Percentiles rank a stretch among this genome's conserved stretches.
These are phyloP conservation scores for Phaeotremella fagi DNA, from an alignment of 768 basidiomycete genomes.

Conservation along the genomic window DNA sequence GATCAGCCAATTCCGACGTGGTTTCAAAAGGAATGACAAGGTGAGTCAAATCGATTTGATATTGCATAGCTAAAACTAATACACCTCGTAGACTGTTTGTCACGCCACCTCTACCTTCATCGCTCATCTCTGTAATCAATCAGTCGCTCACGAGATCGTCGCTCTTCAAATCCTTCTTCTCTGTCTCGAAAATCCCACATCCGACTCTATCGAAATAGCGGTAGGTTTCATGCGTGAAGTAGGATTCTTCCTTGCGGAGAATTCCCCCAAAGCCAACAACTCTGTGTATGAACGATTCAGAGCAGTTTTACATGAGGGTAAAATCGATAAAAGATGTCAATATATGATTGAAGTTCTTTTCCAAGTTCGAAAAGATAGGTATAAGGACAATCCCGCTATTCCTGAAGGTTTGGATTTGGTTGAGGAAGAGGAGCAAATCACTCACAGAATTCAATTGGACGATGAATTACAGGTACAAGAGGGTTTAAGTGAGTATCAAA, in stretches of 20 bases:
- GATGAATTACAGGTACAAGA: conserved; percentile 93
- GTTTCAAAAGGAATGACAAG: conserved; percentile 97
- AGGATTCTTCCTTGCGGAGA: conserved; percentile 87
- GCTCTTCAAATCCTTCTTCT: conserved; percentile 92
- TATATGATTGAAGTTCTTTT: conserved; percentile 99
- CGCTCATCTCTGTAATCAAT: conserved; percentile 87
- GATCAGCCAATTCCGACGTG: conserved; percentile 87
- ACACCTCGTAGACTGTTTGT: conserved; percentile 67
- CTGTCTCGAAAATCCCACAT: conserved; percentile 90
- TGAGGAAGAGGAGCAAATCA: conserved; percentile 96
- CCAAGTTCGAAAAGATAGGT: conserved; percentile 98
- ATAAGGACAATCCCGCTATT: conserved; percentile 94
- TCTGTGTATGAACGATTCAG: conserved; percentile 94
- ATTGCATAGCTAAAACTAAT: conserved; percentile 2
- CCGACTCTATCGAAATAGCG: conserved; percentile 97
- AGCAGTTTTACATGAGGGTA: conserved; percentile 88
- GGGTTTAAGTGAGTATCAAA: conserved; percentile 69
- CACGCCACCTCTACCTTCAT: conserved; percentile 86
- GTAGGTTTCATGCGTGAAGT: conserved; percentile 97
- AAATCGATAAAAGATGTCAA: conserved; percentile 91
- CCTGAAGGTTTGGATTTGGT: conserved; percentile 94
- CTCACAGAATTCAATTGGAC: conserved; percentile 85
- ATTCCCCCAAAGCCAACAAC: conserved; percentile 91
- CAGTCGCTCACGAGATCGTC: conserved; percentile 86
- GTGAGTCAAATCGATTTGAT: conserved; percentile 52